Evolutionary conservation across 371 early-diverging fungal species (phyloP).

Genomic region (Dichotomocladium elegans): DNA sequence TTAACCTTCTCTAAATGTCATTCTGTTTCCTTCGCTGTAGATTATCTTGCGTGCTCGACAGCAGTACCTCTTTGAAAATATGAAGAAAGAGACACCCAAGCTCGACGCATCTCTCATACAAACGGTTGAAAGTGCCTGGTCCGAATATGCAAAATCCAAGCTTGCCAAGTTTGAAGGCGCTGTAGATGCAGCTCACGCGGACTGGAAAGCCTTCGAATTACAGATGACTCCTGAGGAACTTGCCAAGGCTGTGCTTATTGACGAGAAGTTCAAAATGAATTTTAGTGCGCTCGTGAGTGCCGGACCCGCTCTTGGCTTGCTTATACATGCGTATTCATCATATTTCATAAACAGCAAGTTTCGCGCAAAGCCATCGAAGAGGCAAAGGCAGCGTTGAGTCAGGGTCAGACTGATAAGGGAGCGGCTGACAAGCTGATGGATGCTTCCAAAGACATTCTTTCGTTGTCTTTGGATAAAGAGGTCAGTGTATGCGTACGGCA

Average conservation of each 20-base stretch:
- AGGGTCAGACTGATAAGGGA: constrained; percentile 36
- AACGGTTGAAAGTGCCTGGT: constrained; percentile 62
- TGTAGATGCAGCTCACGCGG: constrained; percentile 22
- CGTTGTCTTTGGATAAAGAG: constrained; percentile 55
- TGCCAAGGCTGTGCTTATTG: constrained; percentile 41
- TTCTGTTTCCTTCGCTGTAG: constrained; percentile 11
- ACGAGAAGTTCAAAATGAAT: constrained; percentile 79
- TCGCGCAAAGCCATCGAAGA: constrained; percentile 47
- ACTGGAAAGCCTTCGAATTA: constrained; percentile 56
- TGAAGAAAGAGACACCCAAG: constrained; percentile 37
- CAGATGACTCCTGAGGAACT: constrained; percentile 52
- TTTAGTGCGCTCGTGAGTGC: constrained; percentile 54
- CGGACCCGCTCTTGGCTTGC: not conserved
- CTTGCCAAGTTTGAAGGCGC: constrained; percentile 48
- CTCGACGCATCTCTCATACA: constrained; percentile 39
- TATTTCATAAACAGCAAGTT: constrained; percentile 20
- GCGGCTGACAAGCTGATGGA: constrained; percentile 43
- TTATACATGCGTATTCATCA: not conserved
- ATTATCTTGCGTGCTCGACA: constrained; percentile 93
- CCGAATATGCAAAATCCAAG: constrained; percentile 55
- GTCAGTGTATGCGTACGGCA: constrained; percentile 17
- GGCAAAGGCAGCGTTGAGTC: constrained; percentile 45
- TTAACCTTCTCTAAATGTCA: not conserved
- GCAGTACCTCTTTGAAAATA: constrained; percentile 72
- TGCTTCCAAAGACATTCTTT: constrained; percentile 52